These are phyloP conservation scores for Colletotrichum shisoi DNA, from an alignment of 2,329 filamentous ascomycete species.

Conservation along the genomic window DNA sequence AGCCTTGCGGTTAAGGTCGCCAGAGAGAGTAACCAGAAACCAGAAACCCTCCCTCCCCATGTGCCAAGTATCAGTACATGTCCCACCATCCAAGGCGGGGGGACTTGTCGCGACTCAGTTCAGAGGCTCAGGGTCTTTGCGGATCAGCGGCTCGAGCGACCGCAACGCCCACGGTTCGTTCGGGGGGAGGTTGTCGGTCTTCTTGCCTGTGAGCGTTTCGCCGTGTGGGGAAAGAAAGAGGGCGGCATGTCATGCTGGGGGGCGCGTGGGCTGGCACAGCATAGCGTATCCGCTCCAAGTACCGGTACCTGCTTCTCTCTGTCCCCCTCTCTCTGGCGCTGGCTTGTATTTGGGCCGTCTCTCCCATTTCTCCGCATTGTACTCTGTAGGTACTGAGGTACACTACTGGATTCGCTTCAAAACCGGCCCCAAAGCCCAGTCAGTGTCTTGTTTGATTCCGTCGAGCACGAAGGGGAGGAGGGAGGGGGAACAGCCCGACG, in stretches of 20 bases:
- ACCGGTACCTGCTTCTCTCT: conserved; percentile 22
- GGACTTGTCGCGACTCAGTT: conserved; percentile 29
- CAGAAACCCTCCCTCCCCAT: background rate
- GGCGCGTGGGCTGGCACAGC: conserved; percentile 15
- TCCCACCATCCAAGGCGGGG: conserved; percentile 17
- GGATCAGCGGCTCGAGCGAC: conserved; percentile 40
- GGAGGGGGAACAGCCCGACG: conserved; percentile 17
- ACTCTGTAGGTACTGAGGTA: too few relatives aligned
- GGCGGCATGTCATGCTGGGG: conserved; percentile 28
- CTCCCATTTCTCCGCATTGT: conserved; percentile 33
- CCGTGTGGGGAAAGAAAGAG: conserved; percentile 34
- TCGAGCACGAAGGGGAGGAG: conserved; percentile 11
- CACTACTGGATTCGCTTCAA: conserved; percentile 37
- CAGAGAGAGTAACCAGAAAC: conserved; percentile 26
- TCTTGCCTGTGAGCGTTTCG: conserved; percentile 33
- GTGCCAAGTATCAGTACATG: conserved; percentile 29
- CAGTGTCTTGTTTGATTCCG: conserved; percentile 28
- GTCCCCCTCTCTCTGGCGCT: background rate
- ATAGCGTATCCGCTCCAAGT: conserved; percentile 7
- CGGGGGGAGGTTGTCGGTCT: conserved; percentile 20
- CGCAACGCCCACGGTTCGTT: conserved; percentile 27
- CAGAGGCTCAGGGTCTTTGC: conserved; percentile 33
- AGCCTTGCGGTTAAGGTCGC: conserved; percentile 32
- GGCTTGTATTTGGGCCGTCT: background rate
- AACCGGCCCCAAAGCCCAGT: conserved; percentile 5